Percentiles rank a stretch among this genome's conserved stretches.
Conservation (phyloP, 768 basidiomycete genomes). For the Austroboletus eburneus region DNA sequence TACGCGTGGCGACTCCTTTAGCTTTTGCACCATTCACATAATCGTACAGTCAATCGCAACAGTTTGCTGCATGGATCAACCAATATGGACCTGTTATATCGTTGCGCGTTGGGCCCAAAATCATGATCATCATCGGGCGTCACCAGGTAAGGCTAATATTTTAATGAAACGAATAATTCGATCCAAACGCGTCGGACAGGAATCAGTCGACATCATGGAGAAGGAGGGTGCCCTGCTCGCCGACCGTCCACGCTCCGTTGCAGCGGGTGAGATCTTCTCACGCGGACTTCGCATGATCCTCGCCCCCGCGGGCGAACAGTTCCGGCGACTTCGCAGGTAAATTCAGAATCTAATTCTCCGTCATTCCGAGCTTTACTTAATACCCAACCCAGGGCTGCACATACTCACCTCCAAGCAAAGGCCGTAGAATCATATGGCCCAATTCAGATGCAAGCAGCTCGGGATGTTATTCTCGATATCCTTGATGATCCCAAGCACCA, state of each 20-base stretch:
- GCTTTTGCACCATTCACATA: neutral
- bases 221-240: constrained; percentile 55
- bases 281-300: constrained; percentile 57
- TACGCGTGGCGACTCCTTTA: constrained; percentile 9
- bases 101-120: constrained; percentile 43
- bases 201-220: constrained; percentile 64
- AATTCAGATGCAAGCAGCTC: constrained; percentile 39
- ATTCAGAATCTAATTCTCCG: neutral
- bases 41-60: constrained; percentile 27
- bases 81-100: constrained; percentile 60
- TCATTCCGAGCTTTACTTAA: no score
- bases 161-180: neutral
- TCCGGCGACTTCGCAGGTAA: constrained; percentile 59
- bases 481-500: constrained; percentile 37
- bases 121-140: constrained; percentile 32
- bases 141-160: constrained; percentile 30
- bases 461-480: constrained; percentile 30
- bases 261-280: constrained; percentile 56
- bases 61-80: constrained; percentile 56
- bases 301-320: constrained; percentile 52
- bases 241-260: constrained; percentile 52
- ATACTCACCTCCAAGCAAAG: constrained; percentile 56
- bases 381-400: constrained; percentile 41
- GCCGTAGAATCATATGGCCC: constrained; percentile 45
- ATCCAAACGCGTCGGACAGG: constrained; percentile 27